phyloP scores from a whole-genome alignment of 805 yeast species.

The Lipomyces orientalis region DNA sequence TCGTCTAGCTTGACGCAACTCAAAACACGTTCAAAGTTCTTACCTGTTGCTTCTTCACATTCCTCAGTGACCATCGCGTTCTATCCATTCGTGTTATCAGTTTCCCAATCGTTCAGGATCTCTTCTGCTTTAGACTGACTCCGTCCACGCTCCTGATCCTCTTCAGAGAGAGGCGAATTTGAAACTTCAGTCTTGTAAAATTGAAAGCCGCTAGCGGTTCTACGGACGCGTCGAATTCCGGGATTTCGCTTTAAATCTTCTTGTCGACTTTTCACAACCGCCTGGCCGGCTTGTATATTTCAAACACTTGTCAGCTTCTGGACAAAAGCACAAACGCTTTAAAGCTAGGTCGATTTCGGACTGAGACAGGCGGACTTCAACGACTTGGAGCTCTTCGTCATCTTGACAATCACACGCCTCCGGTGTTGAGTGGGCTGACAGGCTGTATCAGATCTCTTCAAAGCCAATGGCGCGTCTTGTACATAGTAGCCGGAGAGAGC shows the following conservation, averaged over 20 bases:
- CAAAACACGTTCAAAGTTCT: too few species aligned
- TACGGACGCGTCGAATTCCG: background rate
- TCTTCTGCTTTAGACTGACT: background rate
- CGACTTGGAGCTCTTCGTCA: background rate
- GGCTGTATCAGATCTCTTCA: constrained; percentile 2
- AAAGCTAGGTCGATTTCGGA: background rate
- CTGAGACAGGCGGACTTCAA: background rate
- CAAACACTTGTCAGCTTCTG: background rate
- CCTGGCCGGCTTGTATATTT: background rate
- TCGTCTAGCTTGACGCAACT: too few species aligned
- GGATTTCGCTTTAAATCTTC: background rate
- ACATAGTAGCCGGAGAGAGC: too few species aligned
- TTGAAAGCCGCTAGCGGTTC: background rate
- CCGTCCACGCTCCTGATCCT: background rate
- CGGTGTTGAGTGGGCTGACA: background rate
- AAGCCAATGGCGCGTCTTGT: background rate
- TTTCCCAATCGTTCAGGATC: background rate
- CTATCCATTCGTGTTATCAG: background rate
- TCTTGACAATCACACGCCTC: background rate
- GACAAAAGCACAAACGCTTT: background rate
- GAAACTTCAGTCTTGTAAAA: background rate
- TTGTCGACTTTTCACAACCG: background rate
- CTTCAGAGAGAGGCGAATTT: too few species aligned
- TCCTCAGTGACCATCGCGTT: too few species aligned
- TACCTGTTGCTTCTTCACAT: too few species aligned